Evolutionary conservation across 73 alveolate species (phyloP).

Genomic region (Blepharisma japonicum): DNA sequence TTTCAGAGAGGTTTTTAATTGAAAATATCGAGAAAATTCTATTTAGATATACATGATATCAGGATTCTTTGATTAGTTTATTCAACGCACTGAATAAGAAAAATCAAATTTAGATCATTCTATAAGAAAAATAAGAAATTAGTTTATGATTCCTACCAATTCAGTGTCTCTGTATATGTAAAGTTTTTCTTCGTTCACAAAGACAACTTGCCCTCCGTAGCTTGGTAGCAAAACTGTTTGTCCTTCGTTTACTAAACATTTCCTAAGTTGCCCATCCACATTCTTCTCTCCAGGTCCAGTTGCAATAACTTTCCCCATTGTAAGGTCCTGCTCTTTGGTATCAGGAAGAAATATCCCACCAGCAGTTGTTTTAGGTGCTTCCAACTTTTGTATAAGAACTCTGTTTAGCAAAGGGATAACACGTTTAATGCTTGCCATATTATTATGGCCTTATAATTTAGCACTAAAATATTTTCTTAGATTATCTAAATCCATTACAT

Average conservation of each 20-base stretch:
- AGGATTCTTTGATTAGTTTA: too few relatives aligned
- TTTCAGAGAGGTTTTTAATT: too few relatives aligned
- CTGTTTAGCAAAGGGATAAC: conserved; percentile 64
- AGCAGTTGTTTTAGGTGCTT: conserved; percentile 69
- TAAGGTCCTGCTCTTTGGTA: conserved; percentile 50
- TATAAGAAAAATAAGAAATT: too few relatives aligned
- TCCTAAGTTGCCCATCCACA: conserved; percentile 34
- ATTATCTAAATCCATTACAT: too few relatives aligned
- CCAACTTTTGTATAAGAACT: conserved; percentile 59
- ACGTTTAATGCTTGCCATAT: conserved; percentile 55
- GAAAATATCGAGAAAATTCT: too few relatives aligned
- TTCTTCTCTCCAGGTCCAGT: conserved; percentile 66
- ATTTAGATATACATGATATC: too few relatives aligned
- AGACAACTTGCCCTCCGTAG: conserved; percentile 70
- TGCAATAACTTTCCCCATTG: conserved; percentile 65
- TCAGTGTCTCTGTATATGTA: conserved; percentile 82
- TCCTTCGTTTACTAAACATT: conserved; percentile 64
- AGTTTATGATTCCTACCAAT: conserved; percentile 59
- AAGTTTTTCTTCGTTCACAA: conserved; percentile 61
- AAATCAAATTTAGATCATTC: too few relatives aligned
- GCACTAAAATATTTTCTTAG: too few relatives aligned
- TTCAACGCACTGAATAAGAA: too few relatives aligned
- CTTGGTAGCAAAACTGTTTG: conserved; percentile 83
- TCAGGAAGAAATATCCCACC: conserved; percentile 76
- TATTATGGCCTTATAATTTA: neutral